Evolutionary conservation across 768 basidiomycete species (phyloP).

Genomic region (Xerocomus potaroensis): DNA sequence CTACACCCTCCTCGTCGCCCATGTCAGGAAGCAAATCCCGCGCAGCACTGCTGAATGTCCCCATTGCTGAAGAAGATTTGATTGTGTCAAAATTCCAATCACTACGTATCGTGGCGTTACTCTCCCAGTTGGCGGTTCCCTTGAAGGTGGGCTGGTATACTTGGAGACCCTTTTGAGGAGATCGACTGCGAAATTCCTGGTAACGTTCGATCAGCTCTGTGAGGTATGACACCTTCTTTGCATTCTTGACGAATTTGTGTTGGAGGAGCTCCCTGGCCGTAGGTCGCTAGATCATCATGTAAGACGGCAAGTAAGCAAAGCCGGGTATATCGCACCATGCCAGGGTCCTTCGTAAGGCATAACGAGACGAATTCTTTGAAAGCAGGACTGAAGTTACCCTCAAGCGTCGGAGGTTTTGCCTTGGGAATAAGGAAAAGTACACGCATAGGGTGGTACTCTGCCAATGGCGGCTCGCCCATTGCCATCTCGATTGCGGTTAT

Average conservation of each 20-base stretch:
- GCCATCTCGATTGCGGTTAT: slow-evolving; percentile 99
- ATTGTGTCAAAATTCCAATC: slow-evolving; percentile 97
- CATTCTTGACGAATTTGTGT: slow-evolving; percentile 87
- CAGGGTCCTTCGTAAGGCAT: slow-evolving; percentile 92
- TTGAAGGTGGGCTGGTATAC: slow-evolving; percentile 54
- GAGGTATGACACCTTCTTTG: slow-evolving; percentile 77
- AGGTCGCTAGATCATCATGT: slow-evolving; percentile 60
- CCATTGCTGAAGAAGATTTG: slow-evolving; percentile 67
- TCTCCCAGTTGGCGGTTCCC: slow-evolving; percentile 64
- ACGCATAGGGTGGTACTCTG: slow-evolving; percentile 98
- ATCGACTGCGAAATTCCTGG: slow-evolving; percentile 67
- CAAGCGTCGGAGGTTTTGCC: slow-evolving; percentile 87
- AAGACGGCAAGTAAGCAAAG: slow-evolving; percentile 1
- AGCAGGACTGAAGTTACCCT: slow-evolving; percentile 74
- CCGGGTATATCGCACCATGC: slow-evolving; percentile 45
- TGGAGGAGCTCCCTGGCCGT: slow-evolving; percentile 89
- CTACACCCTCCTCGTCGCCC: slow-evolving; percentile 49
- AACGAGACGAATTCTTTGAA: slow-evolving; percentile 92
- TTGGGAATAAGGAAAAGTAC: slow-evolving; percentile 98
- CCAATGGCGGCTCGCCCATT: slow-evolving; percentile 92
- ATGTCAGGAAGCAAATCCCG: slow-evolving; percentile 64
- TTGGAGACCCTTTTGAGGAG: slow-evolving; percentile 53
- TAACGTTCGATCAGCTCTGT: slow-evolving; percentile 87
- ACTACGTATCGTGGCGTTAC: slow-evolving; percentile 72
- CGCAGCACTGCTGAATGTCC: slow-evolving; percentile 69